These are phyloP conservation scores for Solanum chmielewskii DNA, from an alignment of 257 asterid species.

Conservation along the genomic window DNA sequence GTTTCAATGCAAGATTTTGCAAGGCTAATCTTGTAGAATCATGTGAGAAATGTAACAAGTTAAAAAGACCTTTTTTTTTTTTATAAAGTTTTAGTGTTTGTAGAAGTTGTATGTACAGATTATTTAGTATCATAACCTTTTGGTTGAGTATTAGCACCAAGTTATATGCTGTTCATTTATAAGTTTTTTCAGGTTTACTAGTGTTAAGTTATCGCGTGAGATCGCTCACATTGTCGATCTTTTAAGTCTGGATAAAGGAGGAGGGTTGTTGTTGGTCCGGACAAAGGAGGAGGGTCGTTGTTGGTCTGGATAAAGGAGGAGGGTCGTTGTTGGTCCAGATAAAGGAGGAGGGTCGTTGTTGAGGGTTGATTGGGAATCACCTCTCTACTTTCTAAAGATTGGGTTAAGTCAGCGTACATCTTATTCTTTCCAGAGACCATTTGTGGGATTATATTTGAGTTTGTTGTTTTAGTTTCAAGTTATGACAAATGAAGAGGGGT, in stretches of 20 bases:
- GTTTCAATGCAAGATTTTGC: not conserved
- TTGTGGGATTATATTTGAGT: not conserved
- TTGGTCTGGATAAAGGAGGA: no score
- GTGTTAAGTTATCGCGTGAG: not conserved
- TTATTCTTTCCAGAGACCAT: not conserved
- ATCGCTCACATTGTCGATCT: not conserved
- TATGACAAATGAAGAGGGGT: not conserved
- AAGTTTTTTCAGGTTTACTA: not conserved
- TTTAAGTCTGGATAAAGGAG: not conserved
- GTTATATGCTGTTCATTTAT: not conserved
- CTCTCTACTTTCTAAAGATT: not conserved
- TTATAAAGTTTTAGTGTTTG: no score
- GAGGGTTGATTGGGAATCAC: not conserved
- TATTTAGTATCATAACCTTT: not conserved
- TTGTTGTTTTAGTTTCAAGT: not conserved
- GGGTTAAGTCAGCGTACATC: not conserved
- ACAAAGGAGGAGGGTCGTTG: no score
- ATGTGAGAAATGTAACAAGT: not conserved
- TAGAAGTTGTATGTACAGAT: not conserved
- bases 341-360: not conserved
- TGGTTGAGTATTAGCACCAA: not conserved
- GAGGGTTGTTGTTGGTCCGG: no score
- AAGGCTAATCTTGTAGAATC: slow-evolving; percentile 6
- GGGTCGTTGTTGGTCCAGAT: not conserved
- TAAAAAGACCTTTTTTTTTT: not conserved